A percentile compares a stretch with the other conserved stretches of the same genome.
Conservation (phyloP, 169 alveolate species). For the Amoebophrya sp. region DNA sequence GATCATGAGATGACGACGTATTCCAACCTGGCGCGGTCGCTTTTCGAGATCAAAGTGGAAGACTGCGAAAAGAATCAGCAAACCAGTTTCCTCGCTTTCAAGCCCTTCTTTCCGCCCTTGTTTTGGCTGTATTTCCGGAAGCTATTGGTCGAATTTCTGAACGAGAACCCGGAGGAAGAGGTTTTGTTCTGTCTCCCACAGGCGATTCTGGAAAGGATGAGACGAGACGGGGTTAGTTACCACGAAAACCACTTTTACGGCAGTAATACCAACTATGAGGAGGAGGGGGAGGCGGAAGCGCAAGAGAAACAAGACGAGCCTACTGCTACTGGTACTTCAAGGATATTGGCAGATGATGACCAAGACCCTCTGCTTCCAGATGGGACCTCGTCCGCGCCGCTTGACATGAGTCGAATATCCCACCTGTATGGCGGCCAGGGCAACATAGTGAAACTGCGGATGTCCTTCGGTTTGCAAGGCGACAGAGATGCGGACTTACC, state of each 20-base stretch:
- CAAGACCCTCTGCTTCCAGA: no score
- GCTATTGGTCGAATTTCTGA: neutral
- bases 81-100: neutral
- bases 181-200: neutral
- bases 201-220: no score
- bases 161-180: neutral
- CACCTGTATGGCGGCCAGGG: no score
- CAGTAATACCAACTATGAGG: no score
- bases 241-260: no score
- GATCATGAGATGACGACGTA: no score
- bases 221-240: no score
- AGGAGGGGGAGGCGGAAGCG: no score
- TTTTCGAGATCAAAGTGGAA: neutral
- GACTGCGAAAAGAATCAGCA: neutral
- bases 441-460: neutral
- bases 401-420: no score
- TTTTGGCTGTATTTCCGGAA: neutral
- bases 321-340: no score
- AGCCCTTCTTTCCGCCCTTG: neutral
- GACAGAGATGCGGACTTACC: neutral
- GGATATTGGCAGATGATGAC: neutral
- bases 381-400: no score
- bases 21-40: neutral
- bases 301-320: no score
- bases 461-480: neutral